A percentile compares a stretch with the other conserved stretches of the same genome.
These are phyloP conservation scores for Umbellularia californica DNA, from an alignment of 164 flowering plant genomes.

Conservation along the genomic window DNA sequence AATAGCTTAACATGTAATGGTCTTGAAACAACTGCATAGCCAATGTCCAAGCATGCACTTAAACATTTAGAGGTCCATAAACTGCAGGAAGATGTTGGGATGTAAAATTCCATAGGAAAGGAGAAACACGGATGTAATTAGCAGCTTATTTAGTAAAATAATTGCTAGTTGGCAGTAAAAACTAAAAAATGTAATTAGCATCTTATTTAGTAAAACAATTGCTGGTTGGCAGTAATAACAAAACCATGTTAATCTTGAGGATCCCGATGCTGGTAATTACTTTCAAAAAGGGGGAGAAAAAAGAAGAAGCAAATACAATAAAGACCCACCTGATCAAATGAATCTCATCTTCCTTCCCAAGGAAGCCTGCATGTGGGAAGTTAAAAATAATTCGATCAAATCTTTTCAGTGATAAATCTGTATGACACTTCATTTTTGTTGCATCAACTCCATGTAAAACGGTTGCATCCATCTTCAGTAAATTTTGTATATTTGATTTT, in stretches of 20 bases:
- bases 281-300: too few relatives aligned
- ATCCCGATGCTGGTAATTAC: too few relatives aligned
- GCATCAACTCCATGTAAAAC: constrained; percentile 53
- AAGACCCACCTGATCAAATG: constrained; percentile 30
- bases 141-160: neutral
- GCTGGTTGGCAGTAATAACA: neutral
- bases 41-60: too few relatives aligned
- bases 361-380: constrained; percentile 58
- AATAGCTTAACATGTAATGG: too few relatives aligned
- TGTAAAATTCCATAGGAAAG: too few relatives aligned
- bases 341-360: constrained; percentile 37
- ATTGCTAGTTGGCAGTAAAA: neutral
- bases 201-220: neutral
- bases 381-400: constrained; percentile 54
- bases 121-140: too few relatives aligned
- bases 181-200: too few relatives aligned
- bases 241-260: too few relatives aligned
- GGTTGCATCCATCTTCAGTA: constrained; percentile 34
- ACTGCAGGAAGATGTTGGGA: too few relatives aligned
- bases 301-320: neutral
- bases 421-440: constrained; percentile 37
- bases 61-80: too few relatives aligned
- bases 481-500: constrained; percentile 28
- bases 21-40: too few relatives aligned
- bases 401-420: constrained; percentile 25